Conservation (phyloP, 2,329 filamentous ascomycete genomes). For the Colletotrichum australisinense region DNA sequence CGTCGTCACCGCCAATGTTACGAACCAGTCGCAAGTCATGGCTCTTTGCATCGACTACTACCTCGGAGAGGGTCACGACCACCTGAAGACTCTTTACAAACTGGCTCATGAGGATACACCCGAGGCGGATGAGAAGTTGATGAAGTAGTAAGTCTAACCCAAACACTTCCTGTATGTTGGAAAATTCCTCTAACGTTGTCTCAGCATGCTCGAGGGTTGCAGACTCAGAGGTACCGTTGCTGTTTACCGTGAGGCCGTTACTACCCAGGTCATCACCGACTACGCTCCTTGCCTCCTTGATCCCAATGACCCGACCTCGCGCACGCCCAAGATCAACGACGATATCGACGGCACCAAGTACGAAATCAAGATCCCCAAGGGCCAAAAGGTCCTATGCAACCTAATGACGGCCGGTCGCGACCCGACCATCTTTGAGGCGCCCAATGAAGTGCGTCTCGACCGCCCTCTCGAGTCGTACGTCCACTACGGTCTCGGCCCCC, state of each 20-base stretch:
- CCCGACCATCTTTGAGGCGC: constrained; percentile 60
- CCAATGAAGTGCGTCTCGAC: constrained; percentile 60
- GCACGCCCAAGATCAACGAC: constrained; percentile 35
- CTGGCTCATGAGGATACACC: constrained; percentile 60
- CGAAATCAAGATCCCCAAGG: constrained; percentile 42
- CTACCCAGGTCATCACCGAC: constrained; percentile 42
- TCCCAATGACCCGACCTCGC: constrained; percentile 35
- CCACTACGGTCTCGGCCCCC: constrained; percentile 62
- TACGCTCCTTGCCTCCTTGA: constrained; percentile 38
- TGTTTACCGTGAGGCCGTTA: constrained; percentile 57
- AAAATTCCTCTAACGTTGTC: neutral
- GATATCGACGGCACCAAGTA: constrained; percentile 29
- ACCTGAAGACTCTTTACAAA: constrained; percentile 63
- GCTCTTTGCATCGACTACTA: constrained; percentile 71
- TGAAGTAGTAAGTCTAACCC: constrained; percentile 45
- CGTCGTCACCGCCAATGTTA: constrained; percentile 65
- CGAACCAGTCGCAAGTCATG: constrained; percentile 69
- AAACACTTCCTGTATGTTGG: neutral
- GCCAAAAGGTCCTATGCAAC: constrained; percentile 62
- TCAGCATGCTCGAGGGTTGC: constrained; percentile 64
- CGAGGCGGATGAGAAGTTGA: constrained; percentile 60
- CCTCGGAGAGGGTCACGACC: constrained; percentile 59
- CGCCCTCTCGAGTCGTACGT: constrained; percentile 63
- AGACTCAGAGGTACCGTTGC: constrained; percentile 65
- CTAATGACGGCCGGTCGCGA: constrained; percentile 62